Base-by-base conservation (phyloP, 192 early-diverging fungal species). In the Coemansia sp. region DNA sequence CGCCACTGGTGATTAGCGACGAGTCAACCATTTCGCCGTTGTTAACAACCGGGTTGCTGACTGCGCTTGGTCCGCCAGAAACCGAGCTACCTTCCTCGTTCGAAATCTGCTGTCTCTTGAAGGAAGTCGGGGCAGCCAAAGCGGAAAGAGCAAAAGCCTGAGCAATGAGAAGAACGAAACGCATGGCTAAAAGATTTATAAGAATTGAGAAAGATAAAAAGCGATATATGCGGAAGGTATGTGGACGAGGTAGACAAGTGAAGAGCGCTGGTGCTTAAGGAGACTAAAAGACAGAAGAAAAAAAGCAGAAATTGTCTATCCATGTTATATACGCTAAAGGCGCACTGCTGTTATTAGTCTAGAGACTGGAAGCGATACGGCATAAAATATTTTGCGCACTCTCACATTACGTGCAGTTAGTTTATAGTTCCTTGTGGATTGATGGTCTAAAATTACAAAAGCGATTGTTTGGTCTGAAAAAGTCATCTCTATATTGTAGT, bases 31-130 rank as follows among this genome's bases (percentile, higher is more conserved):
- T 41, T 4, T 53, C 2, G 30, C 70, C 70, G 30, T 66, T 66
- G 55, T 72, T 72, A 50, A 72, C 40, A 45, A 55, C 48, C 9
- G 70, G 63, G 53, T 55, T 61, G 59, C 62, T 65, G 23, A 71
- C 9, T 8, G 69, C 69, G 9, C 57, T 41, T 4, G 64, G 53
- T 4, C 70, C 70, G 5, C 42, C 49, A 18, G 63, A 66, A 15
- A 66, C 33, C 1, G 54, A 34, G 52, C 62, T 59, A 27, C 70
- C 70, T 11, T 13, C 42, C 14, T 58, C 63, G 40, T 48, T 55
- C 18, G 56, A 58, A 21, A 72, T 59, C 14, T 62, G 59, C 44
- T 72, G 58, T 37, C 67, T 55, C 44, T 43, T 64, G 25, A 65
- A 14, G 1, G 40, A 0, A 0, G 42, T 43, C 1, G 70, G 70